A percentile compares a stretch with the other conserved stretches of the same genome.
Conservation (phyloP, 257 asterid genomes). For the Avicennia marina region DNA sequence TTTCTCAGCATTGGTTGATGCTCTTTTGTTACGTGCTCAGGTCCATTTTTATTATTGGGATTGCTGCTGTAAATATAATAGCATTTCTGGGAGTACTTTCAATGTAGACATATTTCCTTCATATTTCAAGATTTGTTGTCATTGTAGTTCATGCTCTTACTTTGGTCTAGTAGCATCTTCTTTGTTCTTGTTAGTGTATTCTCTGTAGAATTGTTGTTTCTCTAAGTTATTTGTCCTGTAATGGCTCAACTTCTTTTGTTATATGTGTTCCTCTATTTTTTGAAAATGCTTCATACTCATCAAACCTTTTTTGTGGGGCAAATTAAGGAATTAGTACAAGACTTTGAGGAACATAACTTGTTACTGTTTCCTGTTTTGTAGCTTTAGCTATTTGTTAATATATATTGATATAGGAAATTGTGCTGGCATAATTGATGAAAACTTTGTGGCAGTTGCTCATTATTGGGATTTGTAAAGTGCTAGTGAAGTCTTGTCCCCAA, state of each 20-base stretch:
- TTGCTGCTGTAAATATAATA: constrained; percentile 12
- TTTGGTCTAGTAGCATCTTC: not conserved
- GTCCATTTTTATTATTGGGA: constrained; percentile 28
- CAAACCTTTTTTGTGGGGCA: too few relatives aligned
- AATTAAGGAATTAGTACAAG: too few relatives aligned
- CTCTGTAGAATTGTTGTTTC: not conserved
- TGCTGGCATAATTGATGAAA: not conserved
- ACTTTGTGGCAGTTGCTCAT: too few relatives aligned
- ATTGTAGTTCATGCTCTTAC: not conserved
- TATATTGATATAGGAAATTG: too few relatives aligned
- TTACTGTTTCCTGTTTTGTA: too few relatives aligned
- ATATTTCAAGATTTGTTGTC: not conserved
- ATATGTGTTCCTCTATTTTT: too few relatives aligned
- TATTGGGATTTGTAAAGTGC: not conserved
- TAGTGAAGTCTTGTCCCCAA: not conserved
- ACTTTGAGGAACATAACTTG: too few relatives aligned
- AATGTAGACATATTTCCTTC: not conserved
- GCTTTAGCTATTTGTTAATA: too few relatives aligned
- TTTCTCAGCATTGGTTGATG: constrained; percentile 67
- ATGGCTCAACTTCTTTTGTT: too few relatives aligned
- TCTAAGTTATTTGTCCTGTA: too few relatives aligned
- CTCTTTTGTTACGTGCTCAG: constrained; percentile 77
- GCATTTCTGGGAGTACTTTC: not conserved
- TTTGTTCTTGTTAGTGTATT: not conserved
- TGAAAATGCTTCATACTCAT: too few relatives aligned